phyloP scores from a whole-genome alignment of 2,329 filamentous ascomycete genomes.

The Fusarium irregulare region DNA sequence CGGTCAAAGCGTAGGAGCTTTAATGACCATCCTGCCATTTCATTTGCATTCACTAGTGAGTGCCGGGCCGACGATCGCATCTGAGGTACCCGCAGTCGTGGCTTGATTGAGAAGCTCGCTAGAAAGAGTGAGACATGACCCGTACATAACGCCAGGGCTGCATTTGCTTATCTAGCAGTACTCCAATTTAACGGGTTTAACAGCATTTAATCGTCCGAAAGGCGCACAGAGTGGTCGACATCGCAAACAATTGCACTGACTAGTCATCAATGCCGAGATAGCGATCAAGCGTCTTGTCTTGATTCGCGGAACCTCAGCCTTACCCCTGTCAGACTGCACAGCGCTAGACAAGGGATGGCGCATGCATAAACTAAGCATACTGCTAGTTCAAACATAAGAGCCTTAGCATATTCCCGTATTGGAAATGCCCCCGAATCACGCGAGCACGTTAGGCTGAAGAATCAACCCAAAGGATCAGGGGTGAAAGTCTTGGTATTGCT shows the following conservation, averaged over 20 bases:
- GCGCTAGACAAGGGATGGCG: slow-evolving; percentile 15
- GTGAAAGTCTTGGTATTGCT: slow-evolving; percentile 5
- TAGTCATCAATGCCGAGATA: slow-evolving; percentile 18
- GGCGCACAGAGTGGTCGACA: slow-evolving; percentile 5
- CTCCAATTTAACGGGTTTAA: neutral
- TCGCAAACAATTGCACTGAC: slow-evolving; percentile 3
- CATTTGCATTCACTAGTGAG: neutral
- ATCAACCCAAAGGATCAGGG: slow-evolving; percentile 3
- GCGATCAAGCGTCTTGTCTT: neutral
- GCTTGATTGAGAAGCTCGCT: slow-evolving; percentile 12
- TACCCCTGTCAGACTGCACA: slow-evolving; percentile 5
- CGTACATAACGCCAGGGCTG: neutral
- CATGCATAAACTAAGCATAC: slow-evolving; percentile 35
- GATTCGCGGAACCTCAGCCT: slow-evolving; percentile 25
- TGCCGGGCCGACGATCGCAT: slow-evolving; percentile 5
- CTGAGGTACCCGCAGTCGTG: slow-evolving; percentile 9
- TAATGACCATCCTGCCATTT: too few relatives aligned
- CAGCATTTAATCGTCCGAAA: neutral
- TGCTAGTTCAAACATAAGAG: slow-evolving; percentile 28
- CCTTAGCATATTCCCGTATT: slow-evolving; percentile 25
- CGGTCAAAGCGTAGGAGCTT: slow-evolving; percentile 17
- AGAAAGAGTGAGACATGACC: neutral
- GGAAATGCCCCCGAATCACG: slow-evolving; percentile 30
- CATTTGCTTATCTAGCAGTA: slow-evolving; percentile 3
- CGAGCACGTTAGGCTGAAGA: slow-evolving; percentile 1